Conservation (phyloP, 2,329 filamentous ascomycete genomes). For the Emmonsiellopsis sp. region DNA sequence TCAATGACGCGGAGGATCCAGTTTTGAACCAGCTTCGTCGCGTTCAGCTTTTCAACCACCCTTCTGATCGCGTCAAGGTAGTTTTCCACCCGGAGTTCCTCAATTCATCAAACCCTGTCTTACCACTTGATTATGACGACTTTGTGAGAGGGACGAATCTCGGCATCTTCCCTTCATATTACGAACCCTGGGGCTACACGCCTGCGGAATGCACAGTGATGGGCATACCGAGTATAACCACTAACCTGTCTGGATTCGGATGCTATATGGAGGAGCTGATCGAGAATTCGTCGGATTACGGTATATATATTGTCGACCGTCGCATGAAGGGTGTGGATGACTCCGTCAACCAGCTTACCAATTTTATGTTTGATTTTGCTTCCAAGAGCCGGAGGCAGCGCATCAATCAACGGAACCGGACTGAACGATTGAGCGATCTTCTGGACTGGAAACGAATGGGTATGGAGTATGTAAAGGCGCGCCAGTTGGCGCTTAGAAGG, state of each 20-base stretch:
- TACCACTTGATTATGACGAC: slow-evolving; percentile 95
- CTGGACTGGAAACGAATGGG: slow-evolving; percentile 99
- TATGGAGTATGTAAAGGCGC: slow-evolving; percentile 96
- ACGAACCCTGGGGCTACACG: slow-evolving; percentile 98
- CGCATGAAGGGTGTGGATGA: slow-evolving; percentile 93
- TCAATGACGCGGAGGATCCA: slow-evolving; percentile 85
- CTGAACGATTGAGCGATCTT: slow-evolving; percentile 86
- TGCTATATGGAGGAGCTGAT: slow-evolving; percentile 99
- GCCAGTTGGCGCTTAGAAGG: slow-evolving; percentile 80
- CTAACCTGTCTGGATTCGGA: slow-evolving; percentile 93
- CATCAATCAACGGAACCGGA: slow-evolving; percentile 97
- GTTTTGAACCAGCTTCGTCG: slow-evolving; percentile 92
- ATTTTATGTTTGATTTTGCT: slow-evolving; percentile 89
- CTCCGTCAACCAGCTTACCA: slow-evolving; percentile 87
- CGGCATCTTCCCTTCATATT: slow-evolving; percentile 94
- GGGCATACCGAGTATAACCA: slow-evolving; percentile 97
- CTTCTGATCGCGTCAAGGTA: slow-evolving; percentile 89
- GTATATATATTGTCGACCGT: slow-evolving; percentile 97
- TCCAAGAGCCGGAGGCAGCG: slow-evolving; percentile 89
- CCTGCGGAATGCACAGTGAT: slow-evolving; percentile 97
- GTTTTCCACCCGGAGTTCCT: slow-evolving; percentile 98
- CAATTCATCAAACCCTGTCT: slow-evolving; percentile 87
- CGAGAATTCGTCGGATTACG: slow-evolving; percentile 94
- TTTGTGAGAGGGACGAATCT: slow-evolving; percentile 95
- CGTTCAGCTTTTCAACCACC: slow-evolving; percentile 95